phyloP scores from a whole-genome alignment of 495 filamentous ascomycete species.

The Hypoxylon subgilvum region DNA sequence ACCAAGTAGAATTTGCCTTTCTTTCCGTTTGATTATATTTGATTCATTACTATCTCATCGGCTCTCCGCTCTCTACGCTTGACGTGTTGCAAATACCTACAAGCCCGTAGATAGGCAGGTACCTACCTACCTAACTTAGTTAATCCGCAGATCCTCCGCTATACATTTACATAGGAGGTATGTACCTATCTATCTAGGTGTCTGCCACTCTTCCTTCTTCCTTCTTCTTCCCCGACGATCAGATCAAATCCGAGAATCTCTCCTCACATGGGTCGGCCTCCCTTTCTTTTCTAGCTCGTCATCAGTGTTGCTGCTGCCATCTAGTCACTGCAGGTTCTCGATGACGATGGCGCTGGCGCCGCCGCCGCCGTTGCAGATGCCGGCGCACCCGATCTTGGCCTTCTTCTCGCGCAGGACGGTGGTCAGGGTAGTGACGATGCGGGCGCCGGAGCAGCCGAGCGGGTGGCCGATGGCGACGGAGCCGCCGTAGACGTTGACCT shows the following conservation, averaged over 20 bases:
- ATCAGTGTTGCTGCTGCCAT: background rate
- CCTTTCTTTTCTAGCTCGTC: background rate
- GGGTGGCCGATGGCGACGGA: constrained; percentile 96
- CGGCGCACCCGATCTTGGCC: constrained; percentile 89
- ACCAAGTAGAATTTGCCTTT: no score
- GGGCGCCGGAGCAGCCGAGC: constrained; percentile 88
- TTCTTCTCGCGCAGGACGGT: constrained; percentile 88
- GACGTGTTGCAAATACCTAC: no score
- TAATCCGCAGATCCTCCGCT: no score
- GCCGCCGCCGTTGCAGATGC: constrained; percentile 98
- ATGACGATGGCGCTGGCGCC: constrained; percentile 91
- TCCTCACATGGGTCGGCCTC: no score
- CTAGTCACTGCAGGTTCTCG: constrained; percentile 65
- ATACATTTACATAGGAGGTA: no score
- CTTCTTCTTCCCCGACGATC: background rate
- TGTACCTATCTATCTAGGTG: no score
- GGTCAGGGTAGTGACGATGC: constrained; percentile 89
- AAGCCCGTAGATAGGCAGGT: no score
- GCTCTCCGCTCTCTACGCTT: no score
- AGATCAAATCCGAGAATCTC: constrained; percentile 26
- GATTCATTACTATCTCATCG: no score
- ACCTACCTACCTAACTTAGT: no score
- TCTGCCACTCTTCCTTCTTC: background rate
- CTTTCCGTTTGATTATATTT: no score
- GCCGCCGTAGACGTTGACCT: constrained; percentile 95